Conservation (phyloP, 495 filamentous ascomycete genomes). For the Penicillium paradoxum region DNA sequence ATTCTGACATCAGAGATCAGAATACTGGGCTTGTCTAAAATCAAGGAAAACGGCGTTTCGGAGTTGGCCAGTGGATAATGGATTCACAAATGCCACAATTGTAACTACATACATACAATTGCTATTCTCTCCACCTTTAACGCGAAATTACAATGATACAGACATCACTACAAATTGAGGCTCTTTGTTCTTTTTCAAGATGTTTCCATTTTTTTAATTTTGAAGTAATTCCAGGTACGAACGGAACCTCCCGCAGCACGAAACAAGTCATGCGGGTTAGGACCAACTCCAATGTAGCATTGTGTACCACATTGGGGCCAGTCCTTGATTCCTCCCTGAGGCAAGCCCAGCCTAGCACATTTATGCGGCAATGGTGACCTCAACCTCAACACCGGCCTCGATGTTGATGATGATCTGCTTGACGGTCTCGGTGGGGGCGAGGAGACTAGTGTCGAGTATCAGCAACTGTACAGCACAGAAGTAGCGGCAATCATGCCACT, state of each 20-base stretch:
- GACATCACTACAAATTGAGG: too few relatives aligned
- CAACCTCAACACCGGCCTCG: conserved; percentile 99
- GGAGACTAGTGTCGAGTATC: conserved; percentile 55
- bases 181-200: conserved; percentile 29
- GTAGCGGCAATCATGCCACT: neutral
- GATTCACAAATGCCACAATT: neutral
- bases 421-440: conserved; percentile 97
- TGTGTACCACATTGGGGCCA: neutral
- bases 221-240: conserved; percentile 29
- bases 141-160: neutral
- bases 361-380: conserved; percentile 99
- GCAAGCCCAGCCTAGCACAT: conserved; percentile 21
- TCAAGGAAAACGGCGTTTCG: neutral
- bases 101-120: neutral
- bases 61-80: neutral
- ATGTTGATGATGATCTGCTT: conserved; percentile 99
- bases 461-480: conserved; percentile 3
- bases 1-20: neutral
- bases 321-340: conserved; percentile 4
- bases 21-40: neutral
- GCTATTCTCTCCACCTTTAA: neutral
- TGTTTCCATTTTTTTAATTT: conserved; percentile 38
- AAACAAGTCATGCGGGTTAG: conserved; percentile 4
- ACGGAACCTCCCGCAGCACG: conserved; percentile 18
- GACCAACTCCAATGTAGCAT: neutral